phyloP scores from a whole-genome alignment of 1,284 basidiomycete genomes.

The Ceratorhiza oryzae-sativae region DNA sequence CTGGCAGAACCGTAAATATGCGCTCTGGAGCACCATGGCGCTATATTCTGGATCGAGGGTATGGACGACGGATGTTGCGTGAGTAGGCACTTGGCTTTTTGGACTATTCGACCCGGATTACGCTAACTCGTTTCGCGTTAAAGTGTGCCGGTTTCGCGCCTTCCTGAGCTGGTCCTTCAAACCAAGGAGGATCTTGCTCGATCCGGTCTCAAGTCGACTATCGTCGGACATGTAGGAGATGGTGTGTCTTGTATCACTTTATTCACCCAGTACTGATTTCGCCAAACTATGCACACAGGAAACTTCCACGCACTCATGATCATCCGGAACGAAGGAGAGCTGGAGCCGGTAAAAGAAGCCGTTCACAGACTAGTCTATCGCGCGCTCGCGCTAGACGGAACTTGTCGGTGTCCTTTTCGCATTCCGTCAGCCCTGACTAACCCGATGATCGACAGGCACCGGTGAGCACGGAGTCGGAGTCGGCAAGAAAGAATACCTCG shows the following conservation, averaged over 20 bases:
- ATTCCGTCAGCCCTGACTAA: background rate
- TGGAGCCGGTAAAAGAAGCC: constrained; percentile 46
- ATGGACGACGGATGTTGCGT: constrained; percentile 79
- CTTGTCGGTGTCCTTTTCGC: constrained; percentile 53
- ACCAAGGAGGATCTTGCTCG: constrained; percentile 74
- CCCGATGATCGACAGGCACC: constrained; percentile 56
- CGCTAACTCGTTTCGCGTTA: constrained; percentile 46
- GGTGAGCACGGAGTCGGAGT: constrained; percentile 89
- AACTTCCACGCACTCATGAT: constrained; percentile 61
- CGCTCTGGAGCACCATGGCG: constrained; percentile 73
- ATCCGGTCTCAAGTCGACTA: constrained; percentile 66
- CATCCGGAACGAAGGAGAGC: constrained; percentile 48
- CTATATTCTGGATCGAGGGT: constrained; percentile 64
- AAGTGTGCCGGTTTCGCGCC: constrained; percentile 80
- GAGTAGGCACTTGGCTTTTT: constrained; percentile 51
- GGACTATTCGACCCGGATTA: constrained; percentile 50
- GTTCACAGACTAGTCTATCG: constrained; percentile 50
- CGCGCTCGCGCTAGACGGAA: constrained; percentile 50
- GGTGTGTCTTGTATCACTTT: constrained; percentile 56
- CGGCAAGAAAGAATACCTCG: constrained; percentile 77
- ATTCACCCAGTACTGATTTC: constrained; percentile 12
- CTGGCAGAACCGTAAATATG: constrained; percentile 89
- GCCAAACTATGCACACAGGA: constrained; percentile 49
- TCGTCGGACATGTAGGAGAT: constrained; percentile 86
- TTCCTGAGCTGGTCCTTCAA: constrained; percentile 77